Base-by-base conservation (phyloP, 2,329 filamentous ascomycete species). In the Shiraia sp. region DNA sequence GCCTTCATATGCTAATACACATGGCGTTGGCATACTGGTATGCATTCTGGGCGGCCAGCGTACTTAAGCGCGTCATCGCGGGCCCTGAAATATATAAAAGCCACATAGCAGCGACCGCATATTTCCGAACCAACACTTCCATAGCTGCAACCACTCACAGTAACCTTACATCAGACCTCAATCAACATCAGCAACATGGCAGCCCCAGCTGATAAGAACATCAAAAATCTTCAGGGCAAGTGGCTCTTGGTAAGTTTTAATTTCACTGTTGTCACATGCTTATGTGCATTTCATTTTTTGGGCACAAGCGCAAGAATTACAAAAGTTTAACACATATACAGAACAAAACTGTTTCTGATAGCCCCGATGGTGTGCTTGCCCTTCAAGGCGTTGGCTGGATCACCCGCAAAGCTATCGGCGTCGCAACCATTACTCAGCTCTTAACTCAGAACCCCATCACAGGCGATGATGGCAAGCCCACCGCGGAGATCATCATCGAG, bases 341-440 rank as follows among this genome's bases (percentile, higher is more conserved):
- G 88, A 91, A 93, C 79, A 87, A 87, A 66, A 72, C 74, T 49
- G 75, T 90, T 55, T 90, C 87, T 45, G 84, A 87, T 69, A 72
- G 78, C 52, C 73, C 83, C 33, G 87, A 90, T 46, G 75, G 82
- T 1, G 80, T 86, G 49, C 83, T 96, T 44, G 64, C 78, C 35
- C 78, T 92, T 55, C 74, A 77, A 59, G 69, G 70, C 52, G 59
- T 78, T 28, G 65, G 70, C 42, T 92, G 81, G 80, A 57, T 91
- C 36, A 78, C 79, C 35, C 88, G 89, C 71, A 90, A 86, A 74
- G 82, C 80, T 46, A 82, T 95, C 66, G 70, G 76, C 55, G 67
- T 83, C 23, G 87, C 88, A 23, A 86, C 82, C 32, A 73, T 96
- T 39, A 85, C 81, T 25, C 79, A 91, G 49, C 66, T 78, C 47